A percentile compares a stretch with the other conserved stretches of the same genome.
Conservation (phyloP, 1,284 basidiomycete genomes). For the Athelia sp. region DNA sequence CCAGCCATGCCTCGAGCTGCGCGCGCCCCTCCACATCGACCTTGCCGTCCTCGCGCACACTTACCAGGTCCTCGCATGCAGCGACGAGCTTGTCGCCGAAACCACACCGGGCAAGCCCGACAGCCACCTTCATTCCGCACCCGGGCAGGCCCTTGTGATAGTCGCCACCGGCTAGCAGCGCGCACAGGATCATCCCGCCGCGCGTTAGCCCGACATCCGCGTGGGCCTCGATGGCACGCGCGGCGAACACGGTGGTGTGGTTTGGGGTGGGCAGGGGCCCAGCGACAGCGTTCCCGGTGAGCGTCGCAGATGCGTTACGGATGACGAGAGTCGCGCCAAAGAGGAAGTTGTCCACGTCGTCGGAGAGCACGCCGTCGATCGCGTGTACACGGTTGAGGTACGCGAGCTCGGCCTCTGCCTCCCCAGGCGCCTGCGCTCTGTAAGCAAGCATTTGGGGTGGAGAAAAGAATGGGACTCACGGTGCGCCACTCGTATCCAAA, state of each 20-base stretch:
- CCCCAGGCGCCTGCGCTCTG: conserved; percentile 73
- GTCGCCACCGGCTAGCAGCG: conserved; percentile 86
- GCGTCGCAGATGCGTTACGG: conserved; percentile 51
- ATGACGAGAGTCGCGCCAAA: conserved; percentile 85
- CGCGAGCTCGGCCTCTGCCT: conserved; percentile 95
- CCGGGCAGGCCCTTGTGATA: conserved; percentile 71
- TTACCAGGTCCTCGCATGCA: conserved; percentile 43
- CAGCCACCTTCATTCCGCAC: conserved; percentile 60
- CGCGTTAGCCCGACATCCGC: conserved; percentile 58
- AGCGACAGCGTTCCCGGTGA: conserved; percentile 19
- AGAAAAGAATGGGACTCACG: conserved; percentile 37
- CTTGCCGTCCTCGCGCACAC: conserved; percentile 29
- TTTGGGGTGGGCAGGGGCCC: conserved; percentile 31
- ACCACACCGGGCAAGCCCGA: conserved; percentile 66
- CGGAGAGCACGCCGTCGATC: conserved; percentile 88
- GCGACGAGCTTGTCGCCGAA: conserved; percentile 66
- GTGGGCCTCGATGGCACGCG: conserved; percentile 46
- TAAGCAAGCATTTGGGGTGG: not conserved
- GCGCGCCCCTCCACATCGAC: conserved; percentile 28
- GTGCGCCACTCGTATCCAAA: conserved; percentile 88
- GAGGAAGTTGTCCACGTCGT: conserved; percentile 90
- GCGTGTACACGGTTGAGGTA: conserved; percentile 76
- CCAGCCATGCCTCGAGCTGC: conserved; percentile 31
- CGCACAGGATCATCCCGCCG: conserved; percentile 81
- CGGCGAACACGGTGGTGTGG: conserved; percentile 68